Evolutionary conservation across 1,284 basidiomycete species (phyloP).

Genomic region (Cutaneotrichosporon cavernicola): DNA sequence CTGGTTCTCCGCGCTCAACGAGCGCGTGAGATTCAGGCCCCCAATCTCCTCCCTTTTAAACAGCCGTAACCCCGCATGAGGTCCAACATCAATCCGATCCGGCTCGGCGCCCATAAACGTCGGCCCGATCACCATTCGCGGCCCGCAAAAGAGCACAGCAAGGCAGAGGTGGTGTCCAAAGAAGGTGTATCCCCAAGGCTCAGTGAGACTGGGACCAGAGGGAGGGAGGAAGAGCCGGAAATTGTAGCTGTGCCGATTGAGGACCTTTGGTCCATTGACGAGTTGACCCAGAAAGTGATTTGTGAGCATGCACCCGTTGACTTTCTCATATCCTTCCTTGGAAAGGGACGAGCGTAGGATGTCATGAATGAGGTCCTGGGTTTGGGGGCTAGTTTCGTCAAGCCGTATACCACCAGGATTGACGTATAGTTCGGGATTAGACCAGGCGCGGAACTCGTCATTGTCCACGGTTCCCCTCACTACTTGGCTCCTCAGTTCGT

Average conservation of each 20-base stretch:
- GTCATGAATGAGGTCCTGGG: slow-evolving; percentile 35
- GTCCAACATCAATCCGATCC: slow-evolving; percentile 46
- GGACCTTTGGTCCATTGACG: slow-evolving; percentile 40
- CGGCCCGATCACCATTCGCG: slow-evolving; percentile 45
- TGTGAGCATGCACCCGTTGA: slow-evolving; percentile 42
- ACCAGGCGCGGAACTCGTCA: no score
- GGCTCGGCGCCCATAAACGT: slow-evolving; percentile 51
- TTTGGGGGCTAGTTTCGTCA: slow-evolving; percentile 33
- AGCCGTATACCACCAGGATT: no score
- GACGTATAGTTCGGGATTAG: no score
- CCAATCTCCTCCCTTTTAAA: slow-evolving; percentile 45
- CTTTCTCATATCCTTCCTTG: slow-evolving; percentile 42
- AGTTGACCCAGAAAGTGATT: slow-evolving; percentile 50
- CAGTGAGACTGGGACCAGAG: slow-evolving; percentile 15
- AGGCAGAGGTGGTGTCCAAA: slow-evolving; percentile 51
- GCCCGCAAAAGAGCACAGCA: slow-evolving; percentile 44
- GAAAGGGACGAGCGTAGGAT: slow-evolving; percentile 43
- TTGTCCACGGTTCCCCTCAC: no score
- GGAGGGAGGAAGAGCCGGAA: slow-evolving; percentile 40
- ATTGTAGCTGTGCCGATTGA: slow-evolving; percentile 50
- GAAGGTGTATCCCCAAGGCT: slow-evolving; percentile 47
- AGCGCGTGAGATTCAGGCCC: slow-evolving; percentile 43
- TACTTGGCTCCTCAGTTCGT: no score
- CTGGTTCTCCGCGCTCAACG: slow-evolving; percentile 37
- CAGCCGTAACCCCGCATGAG: slow-evolving; percentile 41